Evolutionary conservation across 805 yeast species (phyloP), one percentile per base, ranked within the genome.

Genomic region (Kodamaea hsintzibuensis): DNA sequence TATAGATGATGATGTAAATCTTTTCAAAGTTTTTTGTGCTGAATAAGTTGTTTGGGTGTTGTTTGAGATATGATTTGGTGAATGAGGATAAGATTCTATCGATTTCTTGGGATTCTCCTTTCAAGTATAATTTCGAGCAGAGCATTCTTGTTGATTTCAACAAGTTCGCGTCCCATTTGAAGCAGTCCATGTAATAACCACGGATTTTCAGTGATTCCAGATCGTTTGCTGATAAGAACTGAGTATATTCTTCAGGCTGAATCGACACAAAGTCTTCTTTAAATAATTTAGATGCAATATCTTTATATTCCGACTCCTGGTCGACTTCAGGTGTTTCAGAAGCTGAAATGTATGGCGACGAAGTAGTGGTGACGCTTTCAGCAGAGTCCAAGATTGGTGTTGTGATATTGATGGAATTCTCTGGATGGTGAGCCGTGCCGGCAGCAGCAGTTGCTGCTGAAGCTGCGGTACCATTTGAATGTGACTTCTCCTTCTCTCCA

Each of bases 21-120:
- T 72, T 84, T 50, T 77, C 88, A 57, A 74, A 72, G 62, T 76
- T 80, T 52, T 69, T 70, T 63, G 79, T 82, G 64, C 74, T 78
- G 64, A 74, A 84, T 43, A 75, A 77, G 65, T 76, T 79, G 52
- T 61, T 70, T 17, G 77, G 80, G 70, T 73, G 82, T 72, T 67
- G 80, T 27, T 66, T 66, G 18, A 76, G 71, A 85, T 92, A 90
- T 51, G 85, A 80, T 50, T 75, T 74, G 16, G 95, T 81, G 63
- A 89, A 85, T 2, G 85, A 78, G 44, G 87, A 85, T 53, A 91
- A 71, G 30, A 90, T 80, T 48, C 89, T 78, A 68, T 89, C 95
- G 50, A 90, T 83, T 62, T 86, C 88, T 61, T 88, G 92, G 2
- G 95, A 84, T 69, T 91, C 96, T 6, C 93, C 96, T 62, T 83